Conservation (phyloP, 2,329 filamentous ascomycete genomes). For the Madurella fahalii region DNA sequence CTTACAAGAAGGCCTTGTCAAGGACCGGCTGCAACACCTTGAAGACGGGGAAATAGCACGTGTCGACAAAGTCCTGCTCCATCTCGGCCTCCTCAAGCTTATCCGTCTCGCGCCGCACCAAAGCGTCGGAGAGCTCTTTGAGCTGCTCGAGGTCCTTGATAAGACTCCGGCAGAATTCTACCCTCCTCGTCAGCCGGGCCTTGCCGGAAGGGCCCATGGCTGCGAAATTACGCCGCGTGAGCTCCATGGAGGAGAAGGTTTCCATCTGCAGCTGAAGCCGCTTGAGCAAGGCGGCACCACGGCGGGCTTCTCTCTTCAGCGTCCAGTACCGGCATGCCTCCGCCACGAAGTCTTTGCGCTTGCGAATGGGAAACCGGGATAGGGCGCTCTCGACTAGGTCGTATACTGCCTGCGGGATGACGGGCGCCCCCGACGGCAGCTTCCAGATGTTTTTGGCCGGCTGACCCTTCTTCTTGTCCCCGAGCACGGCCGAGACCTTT, state of each 20-base stretch:
- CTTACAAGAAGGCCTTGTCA: slow-evolving; percentile 77
- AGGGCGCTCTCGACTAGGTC: slow-evolving; percentile 81
- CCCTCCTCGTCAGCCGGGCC: slow-evolving; percentile 71
- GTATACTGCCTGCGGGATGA: slow-evolving; percentile 85
- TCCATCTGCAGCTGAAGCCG: slow-evolving; percentile 92
- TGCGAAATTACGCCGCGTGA: slow-evolving; percentile 92
- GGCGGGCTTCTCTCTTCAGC: slow-evolving; percentile 84
- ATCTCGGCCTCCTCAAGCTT: slow-evolving; percentile 75
- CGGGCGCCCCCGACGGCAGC: slow-evolving; percentile 86
- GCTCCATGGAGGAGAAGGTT: slow-evolving; percentile 94
- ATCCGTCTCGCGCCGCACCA: slow-evolving; percentile 70
- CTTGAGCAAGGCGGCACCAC: slow-evolving; percentile 88
- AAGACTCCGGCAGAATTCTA: slow-evolving; percentile 79
- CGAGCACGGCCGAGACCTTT: slow-evolving; percentile 70
- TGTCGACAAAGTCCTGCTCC: slow-evolving; percentile 76
- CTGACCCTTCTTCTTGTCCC: slow-evolving; percentile 71
- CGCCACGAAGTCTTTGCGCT: slow-evolving; percentile 86
- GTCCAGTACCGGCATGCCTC: slow-evolving; percentile 98
- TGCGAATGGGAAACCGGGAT: slow-evolving; percentile 72
- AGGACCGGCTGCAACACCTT: slow-evolving; percentile 73
- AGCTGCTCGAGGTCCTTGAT: slow-evolving; percentile 74
- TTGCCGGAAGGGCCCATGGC: slow-evolving; percentile 85
- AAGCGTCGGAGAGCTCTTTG: slow-evolving; percentile 61
- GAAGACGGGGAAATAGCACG: slow-evolving; percentile 85
- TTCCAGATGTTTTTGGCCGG: slow-evolving; percentile 75